Base-by-base conservation (phyloP, 306 rosid genomes). In the Prosopis cineraria region DNA sequence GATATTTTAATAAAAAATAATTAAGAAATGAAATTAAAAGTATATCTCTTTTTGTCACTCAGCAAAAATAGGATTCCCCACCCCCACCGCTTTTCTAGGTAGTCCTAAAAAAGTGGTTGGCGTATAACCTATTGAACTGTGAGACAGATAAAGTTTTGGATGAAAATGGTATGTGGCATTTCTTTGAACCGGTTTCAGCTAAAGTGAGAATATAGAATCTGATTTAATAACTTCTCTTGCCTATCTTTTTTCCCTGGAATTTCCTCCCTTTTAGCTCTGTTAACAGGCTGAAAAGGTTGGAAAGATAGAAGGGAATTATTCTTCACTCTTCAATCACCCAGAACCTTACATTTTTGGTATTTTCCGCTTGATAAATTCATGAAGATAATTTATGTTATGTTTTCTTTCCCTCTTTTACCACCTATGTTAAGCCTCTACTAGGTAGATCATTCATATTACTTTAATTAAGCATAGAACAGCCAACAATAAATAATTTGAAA, bases 251-350 rank as follows among this genome's bases (percentile, higher is more conserved):
- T 70, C 40, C 2, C 63, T 36, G 69, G 74, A 85, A 55, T 81
- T 72, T 84, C 65, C 74, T 68, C 75, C 56, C 83, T 77, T 81
- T 73, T 22, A 81, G 62, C 80, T 79, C 76, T 80, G 73, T 45
- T 74, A 39, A 70, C 71, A 73, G 72, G 19, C 73, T 29, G 31
- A 67, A 80, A 80, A 81, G 75, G 44, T 45, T 64, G 72, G 74
- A 72, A 80, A 85, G 62, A 74, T 73, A 59, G 41, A 72, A 74
- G 79, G 63, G 80, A 76, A 81, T 78, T 78, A 78, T 78, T 68
- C 78, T 74, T 68, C 63, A 71, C 24, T 68, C 48, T 68, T 68
- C 74, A 34, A 27, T 68, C 50, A 31, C 48, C 80, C 70, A 81
- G 62, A 78, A 74, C 39, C 72, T 50, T 53, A 39, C 48, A 81